phyloP scores from a whole-genome alignment of 768 basidiomycete species.

The Naematelia aurantialba region DNA sequence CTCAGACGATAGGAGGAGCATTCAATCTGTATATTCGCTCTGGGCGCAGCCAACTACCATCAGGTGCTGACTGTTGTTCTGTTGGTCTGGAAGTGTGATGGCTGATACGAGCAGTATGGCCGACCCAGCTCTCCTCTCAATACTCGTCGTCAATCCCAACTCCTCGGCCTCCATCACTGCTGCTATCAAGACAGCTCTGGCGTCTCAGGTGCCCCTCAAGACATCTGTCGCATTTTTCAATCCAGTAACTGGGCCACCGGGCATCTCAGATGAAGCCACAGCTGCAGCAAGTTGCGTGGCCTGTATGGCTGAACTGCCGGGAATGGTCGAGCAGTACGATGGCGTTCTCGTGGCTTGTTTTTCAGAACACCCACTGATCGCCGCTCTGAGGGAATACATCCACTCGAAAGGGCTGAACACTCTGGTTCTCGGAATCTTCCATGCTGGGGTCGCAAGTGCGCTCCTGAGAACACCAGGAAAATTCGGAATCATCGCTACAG shows the following conservation, averaged over 20 bases:
- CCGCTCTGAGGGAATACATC: conserved; percentile 3
- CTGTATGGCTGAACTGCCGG: conserved; percentile 23
- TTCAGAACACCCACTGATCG: conserved; percentile 32
- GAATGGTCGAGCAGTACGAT: conserved; percentile 8
- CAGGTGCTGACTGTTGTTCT: too few relatives aligned
- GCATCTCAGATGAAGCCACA: conserved; percentile 24
- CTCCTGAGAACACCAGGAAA: conserved; percentile 10
- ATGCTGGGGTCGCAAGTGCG: conserved; percentile 25
- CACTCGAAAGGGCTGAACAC: not conserved
- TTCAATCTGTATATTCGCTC: too few relatives aligned
- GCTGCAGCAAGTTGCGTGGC: conserved; percentile 13
- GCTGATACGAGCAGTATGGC: too few relatives aligned
- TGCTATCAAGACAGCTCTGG: conserved; percentile 17
- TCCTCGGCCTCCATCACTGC: conserved; percentile 28
- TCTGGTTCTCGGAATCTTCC: conserved; percentile 26
- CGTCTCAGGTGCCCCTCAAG: conserved; percentile 7
- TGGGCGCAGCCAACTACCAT: too few relatives aligned
- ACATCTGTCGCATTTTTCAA: conserved; percentile 18
- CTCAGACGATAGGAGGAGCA: too few relatives aligned
- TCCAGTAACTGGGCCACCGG: conserved; percentile 25
- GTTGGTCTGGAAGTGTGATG: too few relatives aligned
- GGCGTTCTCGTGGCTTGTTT: conserved; percentile 24
- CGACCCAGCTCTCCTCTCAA: too few relatives aligned
- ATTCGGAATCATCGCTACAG: conserved; percentile 32
- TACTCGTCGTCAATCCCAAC: conserved; percentile 34